phyloP scores from a whole-genome alignment of 139 green algal species.

The Cymbomonas tetramitiformis region DNA sequence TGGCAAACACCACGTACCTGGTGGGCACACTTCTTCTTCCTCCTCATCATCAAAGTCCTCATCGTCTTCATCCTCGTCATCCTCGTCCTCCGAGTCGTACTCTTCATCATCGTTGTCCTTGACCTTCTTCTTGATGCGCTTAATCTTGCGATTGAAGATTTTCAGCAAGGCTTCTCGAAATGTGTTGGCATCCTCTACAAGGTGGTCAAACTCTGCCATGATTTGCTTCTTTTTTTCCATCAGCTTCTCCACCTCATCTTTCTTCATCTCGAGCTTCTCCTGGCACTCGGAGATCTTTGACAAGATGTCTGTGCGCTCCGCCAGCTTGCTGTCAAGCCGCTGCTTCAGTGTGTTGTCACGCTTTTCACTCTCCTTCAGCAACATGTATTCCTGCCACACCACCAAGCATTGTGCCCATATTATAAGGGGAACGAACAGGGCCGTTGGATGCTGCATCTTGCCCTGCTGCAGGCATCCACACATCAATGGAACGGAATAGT shows the following conservation, averaged over 20 bases:
- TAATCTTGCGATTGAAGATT: slow-evolving; percentile 53
- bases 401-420: too few species aligned
- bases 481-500: too few species aligned
- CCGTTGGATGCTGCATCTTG: slow-evolving; percentile 11
- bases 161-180: slow-evolving; percentile 47
- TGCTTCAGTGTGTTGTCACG: slow-evolving; percentile 39
- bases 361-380: slow-evolving; percentile 55
- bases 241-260: slow-evolving; percentile 10
- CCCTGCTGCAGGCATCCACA: too few species aligned
- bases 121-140: slow-evolving; percentile 48
- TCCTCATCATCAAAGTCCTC: slow-evolving; percentile 23
- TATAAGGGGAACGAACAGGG: not conserved
- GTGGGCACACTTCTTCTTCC: slow-evolving; percentile 22
- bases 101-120: slow-evolving; percentile 24
- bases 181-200: slow-evolving; percentile 37
- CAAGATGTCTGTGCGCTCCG: slow-evolving; percentile 43
- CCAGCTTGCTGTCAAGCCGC: slow-evolving; percentile 40
- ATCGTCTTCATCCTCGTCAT: slow-evolving; percentile 30
- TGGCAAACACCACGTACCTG: too few species aligned
- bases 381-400: slow-evolving; percentile 37
- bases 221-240: slow-evolving; percentile 13
- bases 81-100: slow-evolving; percentile 21
- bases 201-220: slow-evolving; percentile 33
- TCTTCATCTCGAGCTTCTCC: slow-evolving; percentile 21
- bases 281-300: slow-evolving; percentile 26